These are phyloP conservation scores for Populus ilicifolia DNA, from an alignment of 345 rosid species.

Conservation along the genomic window DNA sequence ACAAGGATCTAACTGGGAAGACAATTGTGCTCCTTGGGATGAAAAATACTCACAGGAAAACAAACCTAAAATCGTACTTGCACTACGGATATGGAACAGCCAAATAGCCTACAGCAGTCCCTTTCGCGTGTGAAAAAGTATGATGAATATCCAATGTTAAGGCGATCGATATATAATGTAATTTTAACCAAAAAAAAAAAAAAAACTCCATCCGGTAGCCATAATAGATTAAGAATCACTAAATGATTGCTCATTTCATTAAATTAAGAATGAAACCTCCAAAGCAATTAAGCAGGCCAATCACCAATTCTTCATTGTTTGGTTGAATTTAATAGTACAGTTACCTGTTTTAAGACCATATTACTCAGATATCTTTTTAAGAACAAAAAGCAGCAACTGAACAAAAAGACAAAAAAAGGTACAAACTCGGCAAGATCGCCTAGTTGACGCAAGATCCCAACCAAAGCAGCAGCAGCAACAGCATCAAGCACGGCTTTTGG, in stretches of 20 bases:
- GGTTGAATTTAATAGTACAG: background rate
- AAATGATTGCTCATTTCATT: too few relatives aligned
- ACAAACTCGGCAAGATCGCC: conserved; percentile 99
- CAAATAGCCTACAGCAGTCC: too few relatives aligned
- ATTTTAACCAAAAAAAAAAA: background rate
- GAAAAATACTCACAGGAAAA: background rate
- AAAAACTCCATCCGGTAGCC: background rate
- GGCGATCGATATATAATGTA: too few relatives aligned
- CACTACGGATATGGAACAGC: too few relatives aligned
- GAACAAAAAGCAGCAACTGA: background rate
- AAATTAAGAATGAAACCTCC: background rate
- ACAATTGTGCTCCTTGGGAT: background rate
- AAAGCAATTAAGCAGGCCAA: background rate
- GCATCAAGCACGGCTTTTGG: conserved; percentile 79
- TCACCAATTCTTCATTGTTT: background rate
- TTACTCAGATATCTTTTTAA: too few relatives aligned
- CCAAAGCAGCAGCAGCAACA: conserved; percentile 73
- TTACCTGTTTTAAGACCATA: background rate
- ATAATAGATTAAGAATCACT: too few relatives aligned
- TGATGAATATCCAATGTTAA: too few relatives aligned
- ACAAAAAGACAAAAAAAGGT: background rate
- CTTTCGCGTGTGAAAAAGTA: too few relatives aligned
- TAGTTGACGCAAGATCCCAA: conserved; percentile 92
- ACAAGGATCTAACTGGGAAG: too few relatives aligned
- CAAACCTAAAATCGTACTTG: background rate